Evolutionary conservation across 1,139 yeast genomes (phyloP), one percentile per base, ranked within the genome.

Genomic region (Sugiyamaella neomexicana): DNA sequence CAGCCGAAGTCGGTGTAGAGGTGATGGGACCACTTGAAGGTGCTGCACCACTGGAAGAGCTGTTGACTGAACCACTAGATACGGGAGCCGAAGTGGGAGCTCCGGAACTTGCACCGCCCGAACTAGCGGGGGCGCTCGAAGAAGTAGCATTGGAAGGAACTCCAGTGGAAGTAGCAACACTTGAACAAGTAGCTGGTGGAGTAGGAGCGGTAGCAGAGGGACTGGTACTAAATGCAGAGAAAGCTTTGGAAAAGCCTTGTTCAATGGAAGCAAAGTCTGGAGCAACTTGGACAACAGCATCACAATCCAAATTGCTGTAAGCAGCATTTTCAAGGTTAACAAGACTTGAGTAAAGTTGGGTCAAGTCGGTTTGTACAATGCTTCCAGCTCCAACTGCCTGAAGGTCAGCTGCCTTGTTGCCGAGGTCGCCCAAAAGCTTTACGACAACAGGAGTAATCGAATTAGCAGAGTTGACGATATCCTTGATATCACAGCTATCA

Each of bases 351-450:
- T 55, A 55, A 10, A 60, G 53, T n/a, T 25, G 32, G 20, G 55
- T 47, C 48, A 60, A 50, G 29, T 58, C 60, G 13, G 31, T 44
- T 50, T 52, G 51, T 31, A 60, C 61, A 53, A 60, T 57, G 9
- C 45, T 6, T 15, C 53, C 46, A 42, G 58, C 54, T 17, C 60
- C 59, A 31, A 58, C 61, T 23, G 58, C 53, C 15, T 53, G 34
- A 46, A 59, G 40, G 37, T 53, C 58, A 39, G 57, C 46, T 10
- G 50, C 53, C 56, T 60, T 57, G 43, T 41, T 13, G 29, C 52
- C 50, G 42, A 59, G 31, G 41, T 57, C 60, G 6, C 23, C 13
- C 34, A 60, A 38, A 9, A 60, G 51, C 32, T 17, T 23, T 23
- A 55, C 47, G 23, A 58, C 53, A 36, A 50, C 55, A 27, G 54